Conservation (phyloP, 176 grass and related monocot species). For the Zoysia pacifica region DNA sequence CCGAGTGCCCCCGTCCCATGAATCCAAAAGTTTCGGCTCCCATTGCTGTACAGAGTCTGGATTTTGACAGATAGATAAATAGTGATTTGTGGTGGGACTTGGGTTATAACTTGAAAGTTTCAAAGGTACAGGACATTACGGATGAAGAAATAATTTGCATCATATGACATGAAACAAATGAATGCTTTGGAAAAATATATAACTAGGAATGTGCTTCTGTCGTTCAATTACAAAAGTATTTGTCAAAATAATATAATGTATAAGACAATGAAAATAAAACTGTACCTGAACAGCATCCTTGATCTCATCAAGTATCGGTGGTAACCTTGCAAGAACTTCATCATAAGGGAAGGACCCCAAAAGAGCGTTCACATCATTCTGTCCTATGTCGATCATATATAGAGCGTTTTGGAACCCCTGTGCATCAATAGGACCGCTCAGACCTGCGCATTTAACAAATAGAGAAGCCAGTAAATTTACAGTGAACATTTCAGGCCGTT, state of each 20-base stretch:
- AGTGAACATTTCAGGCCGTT: not conserved
- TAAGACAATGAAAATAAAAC: not conserved
- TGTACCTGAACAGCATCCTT: conserved; percentile 66
- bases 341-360: conserved; percentile 45
- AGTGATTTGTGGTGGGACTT: not conserved
- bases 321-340: conserved; percentile 57
- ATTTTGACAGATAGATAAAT: not conserved
- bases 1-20: conserved; percentile 72
- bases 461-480: conserved; percentile 13
- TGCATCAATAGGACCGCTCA: conserved; percentile 42
- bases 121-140: not conserved
- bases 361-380: conserved; percentile 73
- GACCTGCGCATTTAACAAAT: conserved; percentile 41
- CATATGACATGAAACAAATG: not conserved
- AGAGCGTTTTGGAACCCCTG: conserved; percentile 65
- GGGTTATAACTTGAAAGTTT: conserved; percentile 4
- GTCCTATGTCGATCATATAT: conserved; percentile 85
- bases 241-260: not conserved
- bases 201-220: not conserved
- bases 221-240: not conserved
- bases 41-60: conserved; percentile 63
- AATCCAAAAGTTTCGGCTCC: conserved; percentile 78
- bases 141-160: not conserved
- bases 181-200: not conserved
- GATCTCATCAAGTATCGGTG: conserved; percentile 60